Conservation (phyloP, 176 grass and related monocot genomes). For the Alloteropsis semialata region DNA sequence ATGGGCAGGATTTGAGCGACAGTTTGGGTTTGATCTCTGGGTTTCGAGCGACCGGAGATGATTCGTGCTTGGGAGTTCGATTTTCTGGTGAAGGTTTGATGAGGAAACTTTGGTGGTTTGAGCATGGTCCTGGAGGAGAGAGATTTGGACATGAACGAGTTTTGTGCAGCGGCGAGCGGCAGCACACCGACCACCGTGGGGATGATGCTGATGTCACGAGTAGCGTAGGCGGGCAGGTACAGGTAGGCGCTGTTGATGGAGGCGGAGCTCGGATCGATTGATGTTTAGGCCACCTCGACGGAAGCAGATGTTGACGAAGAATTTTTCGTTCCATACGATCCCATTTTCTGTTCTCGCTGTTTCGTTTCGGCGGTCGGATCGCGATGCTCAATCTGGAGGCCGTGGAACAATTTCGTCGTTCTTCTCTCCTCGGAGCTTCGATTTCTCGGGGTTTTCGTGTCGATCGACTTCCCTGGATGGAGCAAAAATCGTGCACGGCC, state of each 20-base stretch:
- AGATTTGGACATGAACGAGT: constrained; percentile 24
- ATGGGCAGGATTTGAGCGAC: background rate
- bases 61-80: background rate
- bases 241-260: background rate
- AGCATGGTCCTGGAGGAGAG: background rate
- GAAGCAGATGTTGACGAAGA: background rate
- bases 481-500: constrained; percentile 15
- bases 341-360: background rate
- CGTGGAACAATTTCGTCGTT: background rate
- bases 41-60: background rate
- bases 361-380: background rate
- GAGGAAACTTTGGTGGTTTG: background rate
- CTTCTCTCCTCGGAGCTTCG: background rate
- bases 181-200: background rate
- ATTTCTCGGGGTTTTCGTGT: constrained; percentile 6
- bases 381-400: background rate
- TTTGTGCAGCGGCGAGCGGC: constrained; percentile 26
- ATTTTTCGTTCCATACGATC: background rate
- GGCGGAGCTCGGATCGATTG: background rate
- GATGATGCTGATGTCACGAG: constrained; percentile 27
- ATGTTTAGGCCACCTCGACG: background rate
- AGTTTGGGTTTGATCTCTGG: background rate
- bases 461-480: background rate
- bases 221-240: background rate
- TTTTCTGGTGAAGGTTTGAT: background rate